Percentiles rank a stretch among this genome's conserved stretches.
phyloP scores from a whole-genome alignment of 495 filamentous ascomycete species.

The Neurospora sp. region DNA sequence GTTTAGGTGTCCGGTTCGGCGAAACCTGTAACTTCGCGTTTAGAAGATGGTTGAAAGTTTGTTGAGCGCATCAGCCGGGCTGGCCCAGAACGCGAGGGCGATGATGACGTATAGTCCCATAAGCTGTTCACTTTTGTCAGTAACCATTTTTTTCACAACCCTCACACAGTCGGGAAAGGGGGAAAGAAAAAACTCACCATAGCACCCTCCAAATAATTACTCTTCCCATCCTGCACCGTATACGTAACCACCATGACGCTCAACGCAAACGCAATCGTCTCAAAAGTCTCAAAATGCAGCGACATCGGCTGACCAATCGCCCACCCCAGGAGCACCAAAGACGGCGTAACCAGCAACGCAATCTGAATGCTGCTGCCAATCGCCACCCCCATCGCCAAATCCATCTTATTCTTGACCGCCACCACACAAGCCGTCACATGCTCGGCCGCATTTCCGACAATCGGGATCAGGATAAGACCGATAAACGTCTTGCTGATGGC shows the following conservation, averaged over 20 bases:
- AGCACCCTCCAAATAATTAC: conserved; percentile 88
- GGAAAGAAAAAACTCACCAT: conserved; percentile 65
- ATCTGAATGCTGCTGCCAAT: conserved; percentile 94
- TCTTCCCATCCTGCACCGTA: conserved; percentile 87
- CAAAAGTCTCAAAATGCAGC: conserved; percentile 78
- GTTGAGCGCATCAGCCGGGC: conserved; percentile 53
- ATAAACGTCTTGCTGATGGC: conserved; percentile 94
- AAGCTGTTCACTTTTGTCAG: conserved; percentile 27
- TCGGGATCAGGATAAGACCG: conserved; percentile 88
- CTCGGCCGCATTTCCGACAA: conserved; percentile 96
- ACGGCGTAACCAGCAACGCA: conserved; percentile 82
- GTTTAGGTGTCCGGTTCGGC: neutral
- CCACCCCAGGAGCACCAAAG: conserved; percentile 88
- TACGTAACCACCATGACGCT: conserved; percentile 86
- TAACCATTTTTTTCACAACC: too few species aligned
- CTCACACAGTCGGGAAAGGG: too few species aligned
- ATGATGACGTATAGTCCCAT: conserved; percentile 66
- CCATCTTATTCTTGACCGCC: conserved; percentile 93
- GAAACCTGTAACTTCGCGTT: neutral
- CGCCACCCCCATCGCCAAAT: conserved; percentile 87
- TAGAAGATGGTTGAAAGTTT: neutral
- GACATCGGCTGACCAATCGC: conserved; percentile 71
- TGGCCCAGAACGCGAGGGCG: conserved; percentile 81
- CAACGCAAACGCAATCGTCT: conserved; percentile 89
- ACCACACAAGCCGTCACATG: conserved; percentile 93